Evolutionary conservation across 1,139 yeast genomes (phyloP).

Genomic region (Protomyces lactucae-debilis): DNA sequence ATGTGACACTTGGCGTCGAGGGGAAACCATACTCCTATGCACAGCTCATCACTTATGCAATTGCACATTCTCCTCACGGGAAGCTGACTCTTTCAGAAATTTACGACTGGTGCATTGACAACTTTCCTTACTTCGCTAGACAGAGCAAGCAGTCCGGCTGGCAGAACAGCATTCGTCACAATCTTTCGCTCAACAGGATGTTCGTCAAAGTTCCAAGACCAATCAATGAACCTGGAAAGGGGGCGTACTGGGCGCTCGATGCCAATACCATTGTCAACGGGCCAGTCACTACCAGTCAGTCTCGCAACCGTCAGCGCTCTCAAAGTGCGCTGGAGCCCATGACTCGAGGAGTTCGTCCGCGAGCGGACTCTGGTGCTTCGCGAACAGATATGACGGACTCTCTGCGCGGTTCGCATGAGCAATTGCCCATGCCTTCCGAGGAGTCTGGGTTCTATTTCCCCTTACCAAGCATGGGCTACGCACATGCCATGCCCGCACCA

Average conservation of each 20-base stretch:
- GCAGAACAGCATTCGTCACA: constrained; percentile 92
- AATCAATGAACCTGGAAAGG: constrained; percentile 50
- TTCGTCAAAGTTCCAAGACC: constrained; percentile 72
- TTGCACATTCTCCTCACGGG: constrained; percentile 41
- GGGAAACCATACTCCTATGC: constrained; percentile 27
- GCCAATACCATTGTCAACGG: constrained; percentile 6
- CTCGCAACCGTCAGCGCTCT: constrained; percentile 22
- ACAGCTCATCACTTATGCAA: constrained; percentile 26
- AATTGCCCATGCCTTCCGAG: neutral
- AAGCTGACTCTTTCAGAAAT: constrained; percentile 77
- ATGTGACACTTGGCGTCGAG: constrained; percentile 18
- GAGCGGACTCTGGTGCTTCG: neutral
- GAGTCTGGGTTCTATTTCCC: neutral
- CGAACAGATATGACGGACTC: neutral
- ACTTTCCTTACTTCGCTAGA: constrained; percentile 84
- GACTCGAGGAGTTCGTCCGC: neutral
- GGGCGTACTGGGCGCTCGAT: constrained; percentile 90
- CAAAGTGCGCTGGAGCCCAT: constrained; percentile 18
- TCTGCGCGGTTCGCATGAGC: neutral
- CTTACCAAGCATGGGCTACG: neutral
- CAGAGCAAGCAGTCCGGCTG: constrained; percentile 81
- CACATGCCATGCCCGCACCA: neutral
- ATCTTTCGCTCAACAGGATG: constrained; percentile 75
- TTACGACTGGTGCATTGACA: constrained; percentile 75
- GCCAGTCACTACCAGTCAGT: constrained; percentile 19